Conservation (phyloP, 371 early-diverging fungal species). For the Polyrhizophydium stewartii region DNA sequence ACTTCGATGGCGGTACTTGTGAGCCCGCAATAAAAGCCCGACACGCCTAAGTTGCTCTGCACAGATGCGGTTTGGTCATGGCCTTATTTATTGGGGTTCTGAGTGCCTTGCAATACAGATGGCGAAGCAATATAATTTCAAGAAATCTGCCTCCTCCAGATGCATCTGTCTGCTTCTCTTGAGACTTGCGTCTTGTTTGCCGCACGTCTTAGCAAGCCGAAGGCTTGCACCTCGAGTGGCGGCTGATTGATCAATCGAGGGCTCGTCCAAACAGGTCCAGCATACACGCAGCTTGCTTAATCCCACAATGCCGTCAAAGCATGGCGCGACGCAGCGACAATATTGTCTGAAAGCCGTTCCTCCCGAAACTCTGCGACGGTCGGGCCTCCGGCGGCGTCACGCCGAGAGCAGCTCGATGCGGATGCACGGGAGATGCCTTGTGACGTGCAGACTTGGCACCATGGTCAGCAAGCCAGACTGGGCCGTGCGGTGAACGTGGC, state of each 20-base stretch:
- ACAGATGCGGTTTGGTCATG: background rate
- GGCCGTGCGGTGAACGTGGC: background rate
- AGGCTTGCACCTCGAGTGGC: background rate
- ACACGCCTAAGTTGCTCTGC: background rate
- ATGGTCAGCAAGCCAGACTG: background rate
- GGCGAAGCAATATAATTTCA: no score
- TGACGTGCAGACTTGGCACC: constrained; percentile 3
- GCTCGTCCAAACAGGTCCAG: background rate
- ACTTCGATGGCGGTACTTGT: background rate
- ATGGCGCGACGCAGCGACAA: background rate
- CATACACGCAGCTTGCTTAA: background rate
- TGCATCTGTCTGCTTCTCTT: no score
- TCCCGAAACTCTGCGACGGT: no score
- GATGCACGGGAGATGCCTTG: constrained; percentile 6
- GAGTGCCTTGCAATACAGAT: no score
- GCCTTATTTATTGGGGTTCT: background rate
- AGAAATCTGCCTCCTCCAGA: no score
- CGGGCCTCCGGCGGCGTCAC: no score
- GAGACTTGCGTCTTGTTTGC: no score
- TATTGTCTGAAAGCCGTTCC: no score
- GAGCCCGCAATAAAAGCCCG: background rate
- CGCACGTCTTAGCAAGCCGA: no score
- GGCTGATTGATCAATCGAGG: background rate
- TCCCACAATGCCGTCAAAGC: background rate
- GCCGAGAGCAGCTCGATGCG: background rate